These are phyloP conservation scores for Purshia tridentata DNA, from an alignment of 306 rosid species.

Conservation along the genomic window DNA sequence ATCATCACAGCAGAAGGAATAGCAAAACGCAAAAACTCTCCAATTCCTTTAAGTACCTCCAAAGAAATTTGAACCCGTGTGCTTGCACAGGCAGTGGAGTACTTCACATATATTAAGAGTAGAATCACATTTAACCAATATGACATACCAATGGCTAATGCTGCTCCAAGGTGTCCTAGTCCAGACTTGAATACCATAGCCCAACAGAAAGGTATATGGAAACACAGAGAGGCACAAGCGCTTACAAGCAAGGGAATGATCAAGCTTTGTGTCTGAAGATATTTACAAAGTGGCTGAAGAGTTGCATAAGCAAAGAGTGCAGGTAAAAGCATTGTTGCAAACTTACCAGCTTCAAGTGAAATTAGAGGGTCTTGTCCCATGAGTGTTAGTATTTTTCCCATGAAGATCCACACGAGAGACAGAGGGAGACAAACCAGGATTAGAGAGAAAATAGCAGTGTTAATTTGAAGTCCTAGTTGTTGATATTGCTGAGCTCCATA, in stretches of 20 bases:
- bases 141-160: slow-evolving; percentile 62
- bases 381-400: slow-evolving; percentile 50
- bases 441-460: slow-evolving; percentile 46
- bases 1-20: slow-evolving; percentile 75
- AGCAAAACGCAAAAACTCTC: slow-evolving; percentile 59
- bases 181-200: slow-evolving; percentile 57
- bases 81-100: slow-evolving; percentile 35
- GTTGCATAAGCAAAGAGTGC: slow-evolving; percentile 64
- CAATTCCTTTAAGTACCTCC: slow-evolving; percentile 51
- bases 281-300: slow-evolving; percentile 60
- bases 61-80: slow-evolving; percentile 51
- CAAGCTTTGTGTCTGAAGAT: slow-evolving; percentile 69
- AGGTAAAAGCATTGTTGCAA: slow-evolving; percentile 63
- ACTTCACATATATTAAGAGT: slow-evolving; percentile 52
- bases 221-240: slow-evolving; percentile 39
- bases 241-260: slow-evolving; percentile 54
- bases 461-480: slow-evolving; percentile 31
- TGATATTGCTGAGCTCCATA: slow-evolving; percentile 45
- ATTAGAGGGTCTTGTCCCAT: slow-evolving; percentile 81
- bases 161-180: slow-evolving; percentile 59
- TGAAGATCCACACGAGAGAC: slow-evolving; percentile 54
- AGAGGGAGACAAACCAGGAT: slow-evolving; percentile 53
- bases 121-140: slow-evolving; percentile 64
- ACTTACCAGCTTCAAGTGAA: slow-evolving; percentile 62
- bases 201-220: slow-evolving; percentile 70